Base-by-base conservation (phyloP, 2,329 filamentous ascomycete species). In the Trichoderma pleuroti region DNA sequence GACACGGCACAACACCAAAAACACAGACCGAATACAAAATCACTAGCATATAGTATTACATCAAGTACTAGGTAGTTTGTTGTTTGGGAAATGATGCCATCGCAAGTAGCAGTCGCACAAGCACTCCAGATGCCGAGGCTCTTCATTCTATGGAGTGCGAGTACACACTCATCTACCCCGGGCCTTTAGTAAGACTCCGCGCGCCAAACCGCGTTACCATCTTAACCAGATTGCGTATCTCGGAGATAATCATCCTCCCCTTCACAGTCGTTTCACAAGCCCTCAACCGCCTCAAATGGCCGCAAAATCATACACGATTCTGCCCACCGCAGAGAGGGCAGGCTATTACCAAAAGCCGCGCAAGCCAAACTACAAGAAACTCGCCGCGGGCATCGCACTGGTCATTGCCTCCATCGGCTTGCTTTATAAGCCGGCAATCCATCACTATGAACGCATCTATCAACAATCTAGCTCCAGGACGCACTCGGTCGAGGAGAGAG, bases 401-500 rank as follows among this genome's bases (percentile, higher is more conserved):
- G 74, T 76, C 1, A 67, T 81, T 0, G 30, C 80, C 5, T 69
- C 73, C 1, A 72, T 80, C 28, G 74, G 76, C 28, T 34, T 78
- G 21, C 72, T 80, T 34, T 75, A 77, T 57, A 66, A 75, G 49
- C 75, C 76, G n/a, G 71, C 76, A 30, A 69, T 60, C 9, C 73
- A 72, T 59, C 76, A 77, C 16, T 76, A 76, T 39, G 74, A 73
- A 36, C 73, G 72, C 14, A 63, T 75, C 14, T 74, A 72, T 39
- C 72, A 77, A n/a, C 74, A 77, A 72, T 68, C 68, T 18, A 77
- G 76, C 70, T 73, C 76, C 32, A 76, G 74, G 52, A 76, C 78
- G 6, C 74, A 75, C 70, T 81, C 81, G 5, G 75, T 85, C 26
- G 82, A 87, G 63, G 78, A 84, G 62, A 81, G 85, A 46, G 85